Conservation (phyloP, 768 basidiomycete genomes). For the Vararia minispora region DNA sequence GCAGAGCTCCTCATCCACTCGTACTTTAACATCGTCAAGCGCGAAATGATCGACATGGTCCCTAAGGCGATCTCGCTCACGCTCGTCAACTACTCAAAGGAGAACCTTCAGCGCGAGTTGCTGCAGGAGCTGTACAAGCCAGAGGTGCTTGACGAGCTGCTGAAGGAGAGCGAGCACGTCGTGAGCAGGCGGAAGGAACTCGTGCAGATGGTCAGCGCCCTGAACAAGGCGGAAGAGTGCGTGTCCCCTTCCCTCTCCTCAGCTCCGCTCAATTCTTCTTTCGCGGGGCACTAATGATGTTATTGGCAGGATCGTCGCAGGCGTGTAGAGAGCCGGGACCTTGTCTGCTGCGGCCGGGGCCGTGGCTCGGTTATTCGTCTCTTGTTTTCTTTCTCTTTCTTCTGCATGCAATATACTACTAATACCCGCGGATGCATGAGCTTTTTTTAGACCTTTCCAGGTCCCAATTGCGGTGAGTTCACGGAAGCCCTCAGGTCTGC, state of each 20-base stretch:
- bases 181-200: conserved; percentile 91
- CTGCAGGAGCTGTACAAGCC: conserved; percentile 96
- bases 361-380: background rate
- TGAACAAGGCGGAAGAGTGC: conserved; percentile 95
- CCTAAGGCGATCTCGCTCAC: conserved; percentile 92
- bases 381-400: conserved; percentile 2
- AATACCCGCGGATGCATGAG: conserved; percentile 11
- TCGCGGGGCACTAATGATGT: conserved; percentile 10
- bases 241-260: conserved; percentile 26
- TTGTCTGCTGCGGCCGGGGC: background rate
- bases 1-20: conserved; percentile 91
- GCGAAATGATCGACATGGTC: conserved; percentile 99
- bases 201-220: conserved; percentile 81
- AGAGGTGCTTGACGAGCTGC: conserved; percentile 86
- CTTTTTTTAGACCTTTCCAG: no score
- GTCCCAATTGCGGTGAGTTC: no score
- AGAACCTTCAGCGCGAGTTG: conserved; percentile 88
- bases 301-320: conserved; percentile 45
- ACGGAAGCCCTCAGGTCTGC: no score
- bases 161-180: conserved; percentile 91
- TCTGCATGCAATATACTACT: conserved; percentile 14
- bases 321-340: conserved; percentile 28
- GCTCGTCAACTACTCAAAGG: conserved; percentile 87
- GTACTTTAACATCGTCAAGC: conserved; percentile 97
- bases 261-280: conserved; percentile 2